Conservation (phyloP, 2,329 filamentous ascomycete species). For the Paracorniculantispora psalliotae region DNA sequence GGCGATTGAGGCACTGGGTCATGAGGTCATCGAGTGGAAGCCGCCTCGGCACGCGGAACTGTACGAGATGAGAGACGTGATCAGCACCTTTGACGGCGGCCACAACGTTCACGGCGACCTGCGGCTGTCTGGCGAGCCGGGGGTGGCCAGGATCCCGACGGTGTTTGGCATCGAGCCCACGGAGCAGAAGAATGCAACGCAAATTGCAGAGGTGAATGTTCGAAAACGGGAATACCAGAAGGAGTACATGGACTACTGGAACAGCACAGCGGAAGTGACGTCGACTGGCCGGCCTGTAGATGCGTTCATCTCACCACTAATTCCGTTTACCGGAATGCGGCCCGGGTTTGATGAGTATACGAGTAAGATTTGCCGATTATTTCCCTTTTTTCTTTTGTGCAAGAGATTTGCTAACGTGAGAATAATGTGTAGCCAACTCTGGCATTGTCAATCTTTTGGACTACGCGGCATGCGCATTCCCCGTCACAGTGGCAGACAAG, state of each 20-base stretch:
- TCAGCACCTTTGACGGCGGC: not conserved
- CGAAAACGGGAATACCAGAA: constrained; percentile 6
- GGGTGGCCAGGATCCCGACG: not conserved
- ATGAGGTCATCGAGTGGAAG: not conserved
- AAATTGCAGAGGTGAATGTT: constrained; percentile 1
- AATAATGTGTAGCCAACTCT: constrained; percentile 27
- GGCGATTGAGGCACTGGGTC: not conserved
- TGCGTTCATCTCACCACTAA: constrained; percentile 34
- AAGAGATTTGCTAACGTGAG: not conserved
- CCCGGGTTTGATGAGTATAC: constrained; percentile 25
- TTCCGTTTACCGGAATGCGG: constrained; percentile 34
- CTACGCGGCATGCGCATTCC: constrained; percentile 35
- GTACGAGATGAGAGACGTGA: not conserved
- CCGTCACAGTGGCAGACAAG: constrained; percentile 36
- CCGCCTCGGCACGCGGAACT: not conserved
- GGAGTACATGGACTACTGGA: constrained; percentile 10
- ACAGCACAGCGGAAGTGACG: not conserved
- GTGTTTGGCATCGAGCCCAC: not conserved
- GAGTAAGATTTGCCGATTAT: not conserved
- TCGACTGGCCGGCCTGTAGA: constrained; percentile 17
- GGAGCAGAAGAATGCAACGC: not conserved
- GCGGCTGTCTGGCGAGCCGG: not conserved
- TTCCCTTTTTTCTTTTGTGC: not conserved
- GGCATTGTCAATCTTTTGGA: constrained; percentile 32
- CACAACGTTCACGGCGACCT: not conserved